Conservation (phyloP, 371 early-diverging fungal species). For the Haplosporangium sp. region DNA sequence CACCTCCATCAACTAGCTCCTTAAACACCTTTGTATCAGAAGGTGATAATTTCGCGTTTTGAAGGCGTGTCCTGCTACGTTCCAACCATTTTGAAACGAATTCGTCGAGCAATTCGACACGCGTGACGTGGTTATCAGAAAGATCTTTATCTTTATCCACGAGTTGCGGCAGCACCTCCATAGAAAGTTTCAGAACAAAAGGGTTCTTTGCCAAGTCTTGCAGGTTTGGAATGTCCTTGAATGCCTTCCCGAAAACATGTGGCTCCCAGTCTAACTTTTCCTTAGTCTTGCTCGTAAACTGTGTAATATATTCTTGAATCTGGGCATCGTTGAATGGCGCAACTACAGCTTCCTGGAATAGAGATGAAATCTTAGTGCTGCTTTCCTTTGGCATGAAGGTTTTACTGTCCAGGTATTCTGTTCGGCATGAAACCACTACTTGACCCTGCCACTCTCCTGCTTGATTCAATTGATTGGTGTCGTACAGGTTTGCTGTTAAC, state of each 20-base stretch:
- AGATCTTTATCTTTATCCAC: no score
- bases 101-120: background rate
- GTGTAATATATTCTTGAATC: background rate
- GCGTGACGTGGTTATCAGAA: no score
- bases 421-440: slow-evolving; percentile 17
- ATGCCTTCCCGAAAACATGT: no score
- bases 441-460: slow-evolving; percentile 1
- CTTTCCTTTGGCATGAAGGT: background rate
- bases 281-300: background rate
- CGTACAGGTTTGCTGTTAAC: background rate
- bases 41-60: background rate
- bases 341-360: slow-evolving; percentile 11
- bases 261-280: background rate
- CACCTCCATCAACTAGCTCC: no score
- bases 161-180: no score
- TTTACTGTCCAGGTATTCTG: background rate
- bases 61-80: background rate
- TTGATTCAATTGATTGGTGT: background rate
- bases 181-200: background rate
- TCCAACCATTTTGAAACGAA: slow-evolving; percentile 13
- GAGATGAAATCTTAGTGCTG: background rate
- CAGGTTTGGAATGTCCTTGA: background rate
- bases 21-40: no score
- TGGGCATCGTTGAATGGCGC: background rate
- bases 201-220: background rate